Percentiles rank a stretch among this genome's conserved stretches.
These are phyloP conservation scores for Scorias spongiosa DNA, from an alignment of 2,329 filamentous ascomycete species.

Conservation along the genomic window DNA sequence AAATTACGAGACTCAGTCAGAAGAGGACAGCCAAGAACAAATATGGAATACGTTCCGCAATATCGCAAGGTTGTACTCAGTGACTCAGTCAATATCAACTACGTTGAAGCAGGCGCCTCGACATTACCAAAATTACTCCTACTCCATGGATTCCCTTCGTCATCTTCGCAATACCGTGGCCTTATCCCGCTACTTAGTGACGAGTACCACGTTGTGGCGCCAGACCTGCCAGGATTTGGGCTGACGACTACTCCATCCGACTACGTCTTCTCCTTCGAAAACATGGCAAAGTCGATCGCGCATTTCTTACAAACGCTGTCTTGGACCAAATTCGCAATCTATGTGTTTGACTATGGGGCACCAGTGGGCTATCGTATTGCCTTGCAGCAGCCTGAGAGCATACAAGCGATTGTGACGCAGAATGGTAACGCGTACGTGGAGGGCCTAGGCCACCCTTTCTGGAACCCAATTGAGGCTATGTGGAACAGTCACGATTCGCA, in stretches of 20 bases:
- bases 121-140: constrained; percentile 26
- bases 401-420: constrained; percentile 41
- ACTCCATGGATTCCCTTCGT: constrained; percentile 33
- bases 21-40: background rate
- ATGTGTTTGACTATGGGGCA: constrained; percentile 50
- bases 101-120: constrained; percentile 8
- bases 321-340: constrained; percentile 37
- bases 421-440: constrained; percentile 48
- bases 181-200: constrained; percentile 29
- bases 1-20: too few relatives aligned
- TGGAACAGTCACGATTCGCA: constrained; percentile 27
- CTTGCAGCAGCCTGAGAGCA: constrained; percentile 30
- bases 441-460: constrained; percentile 37
- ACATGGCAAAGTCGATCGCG: constrained; percentile 32
- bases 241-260: constrained; percentile 33
- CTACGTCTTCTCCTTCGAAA: constrained; percentile 41
- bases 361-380: constrained; percentile 41
- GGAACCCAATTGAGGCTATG: constrained; percentile 32
- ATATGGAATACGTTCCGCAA: constrained; percentile 3
- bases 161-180: constrained; percentile 31
- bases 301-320: constrained; percentile 35
- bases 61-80: constrained; percentile 6
- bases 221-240: constrained; percentile 45
- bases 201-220: constrained; percentile 35
- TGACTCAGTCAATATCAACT: constrained; percentile 8